Conservation (phyloP, 2,329 filamentous ascomycete genomes). For the Akanthomyces muscarius region DNA sequence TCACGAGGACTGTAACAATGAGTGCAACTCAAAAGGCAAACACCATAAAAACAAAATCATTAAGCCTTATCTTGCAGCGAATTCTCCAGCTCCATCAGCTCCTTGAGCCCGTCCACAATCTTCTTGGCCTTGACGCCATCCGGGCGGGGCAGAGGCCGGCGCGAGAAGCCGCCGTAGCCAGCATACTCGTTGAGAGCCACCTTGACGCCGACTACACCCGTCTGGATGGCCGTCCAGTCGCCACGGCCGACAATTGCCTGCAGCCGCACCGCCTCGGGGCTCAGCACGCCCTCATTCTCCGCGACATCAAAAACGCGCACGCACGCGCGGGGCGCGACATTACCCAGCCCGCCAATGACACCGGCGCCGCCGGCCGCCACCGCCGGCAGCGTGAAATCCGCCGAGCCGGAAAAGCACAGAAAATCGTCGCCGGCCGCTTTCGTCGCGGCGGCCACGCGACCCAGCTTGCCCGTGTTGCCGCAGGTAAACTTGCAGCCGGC, state of each 20-base stretch:
- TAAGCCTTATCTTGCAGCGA: constrained; percentile 15
- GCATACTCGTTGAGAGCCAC: constrained; percentile 61
- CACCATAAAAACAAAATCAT: too few species aligned
- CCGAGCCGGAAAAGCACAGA: constrained; percentile 67
- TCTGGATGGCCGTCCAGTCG: constrained; percentile 69
- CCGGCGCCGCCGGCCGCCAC: constrained; percentile 66
- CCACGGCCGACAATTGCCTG: constrained; percentile 64
- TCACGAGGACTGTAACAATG: too few species aligned
- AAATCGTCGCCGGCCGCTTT: constrained; percentile 51
- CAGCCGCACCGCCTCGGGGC: constrained; percentile 57
- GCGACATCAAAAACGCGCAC: constrained; percentile 59
- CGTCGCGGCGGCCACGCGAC: constrained; percentile 52
- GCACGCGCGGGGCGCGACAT: constrained; percentile 65
- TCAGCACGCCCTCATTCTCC: constrained; percentile 43
- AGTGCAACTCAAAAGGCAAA: too few species aligned
- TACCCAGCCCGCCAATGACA: constrained; percentile 68
- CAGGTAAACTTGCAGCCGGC: constrained; percentile 67
- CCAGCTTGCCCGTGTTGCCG: constrained; percentile 67
- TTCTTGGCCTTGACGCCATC: constrained; percentile 18
- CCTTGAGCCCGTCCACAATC: constrained; percentile 22
- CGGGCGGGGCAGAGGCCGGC: constrained; percentile 27
- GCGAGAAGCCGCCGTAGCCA: constrained; percentile 58
- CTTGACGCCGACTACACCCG: constrained; percentile 69
- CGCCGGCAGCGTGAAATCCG: constrained; percentile 68
- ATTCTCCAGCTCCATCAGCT: constrained; percentile 23